Evolutionary conservation across 768 basidiomycete species (phyloP).

Genomic region (Hygrophorus russula): DNA sequence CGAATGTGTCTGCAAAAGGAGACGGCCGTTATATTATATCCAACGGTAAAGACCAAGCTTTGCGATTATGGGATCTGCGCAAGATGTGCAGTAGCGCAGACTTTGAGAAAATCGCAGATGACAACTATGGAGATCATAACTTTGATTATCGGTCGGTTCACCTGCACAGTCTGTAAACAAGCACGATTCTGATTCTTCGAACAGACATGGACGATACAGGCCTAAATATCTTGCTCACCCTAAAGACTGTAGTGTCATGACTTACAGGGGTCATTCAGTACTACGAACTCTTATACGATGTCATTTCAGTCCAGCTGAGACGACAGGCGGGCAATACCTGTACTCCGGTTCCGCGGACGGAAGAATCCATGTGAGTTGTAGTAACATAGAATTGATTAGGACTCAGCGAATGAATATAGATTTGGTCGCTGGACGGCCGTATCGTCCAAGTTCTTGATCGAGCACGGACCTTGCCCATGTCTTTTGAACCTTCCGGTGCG

Average conservation of each 20-base stretch:
- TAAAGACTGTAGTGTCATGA: constrained; percentile 89
- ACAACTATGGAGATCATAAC: constrained; percentile 40
- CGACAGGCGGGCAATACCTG: constrained; percentile 87
- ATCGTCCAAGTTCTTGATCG: constrained; percentile 81
- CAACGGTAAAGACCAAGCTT: constrained; percentile 91
- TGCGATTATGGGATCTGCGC: constrained; percentile 88
- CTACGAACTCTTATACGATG: constrained; percentile 89
- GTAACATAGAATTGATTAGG: constrained; percentile 2
- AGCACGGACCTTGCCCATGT: constrained; percentile 55
- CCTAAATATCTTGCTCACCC: constrained; percentile 62
- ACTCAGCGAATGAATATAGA: constrained; percentile 31
- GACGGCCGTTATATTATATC: constrained; percentile 93
- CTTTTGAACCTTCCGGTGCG: constrained; percentile 57
- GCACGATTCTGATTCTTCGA: background rate
- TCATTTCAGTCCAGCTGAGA: constrained; percentile 89
- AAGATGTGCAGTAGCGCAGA: constrained; percentile 77
- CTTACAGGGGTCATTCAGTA: constrained; percentile 86
- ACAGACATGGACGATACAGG: constrained; percentile 54
- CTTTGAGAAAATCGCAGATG: constrained; percentile 40
- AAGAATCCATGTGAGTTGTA: constrained; percentile 56
- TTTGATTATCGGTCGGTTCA: constrained; percentile 76
- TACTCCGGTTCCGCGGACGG: constrained; percentile 91
- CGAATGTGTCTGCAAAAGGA: constrained; percentile 90
- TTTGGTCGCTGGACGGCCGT: constrained; percentile 91
- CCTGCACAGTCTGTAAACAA: background rate